Conservation (phyloP, 805 yeast species). For the Metschnikowia drakensbergensis region DNA sequence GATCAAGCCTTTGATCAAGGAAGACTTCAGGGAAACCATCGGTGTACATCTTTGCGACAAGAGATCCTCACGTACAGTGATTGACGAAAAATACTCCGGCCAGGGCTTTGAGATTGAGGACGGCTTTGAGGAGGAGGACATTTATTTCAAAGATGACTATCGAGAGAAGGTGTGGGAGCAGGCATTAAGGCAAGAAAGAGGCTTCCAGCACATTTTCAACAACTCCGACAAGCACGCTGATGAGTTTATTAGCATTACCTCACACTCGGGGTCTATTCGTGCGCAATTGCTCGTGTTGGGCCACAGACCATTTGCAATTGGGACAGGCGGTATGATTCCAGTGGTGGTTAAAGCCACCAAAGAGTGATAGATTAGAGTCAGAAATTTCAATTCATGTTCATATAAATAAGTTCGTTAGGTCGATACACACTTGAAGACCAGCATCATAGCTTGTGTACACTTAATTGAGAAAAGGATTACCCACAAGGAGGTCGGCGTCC, state of each 20-base stretch:
- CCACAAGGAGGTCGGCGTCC: constrained; percentile 6
- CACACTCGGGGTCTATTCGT: constrained; percentile 50
- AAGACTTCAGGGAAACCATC: constrained; percentile 45
- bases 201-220: constrained; percentile 35
- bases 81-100: constrained; percentile 37
- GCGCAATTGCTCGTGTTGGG: constrained; percentile 45
- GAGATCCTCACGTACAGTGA: constrained; percentile 34
- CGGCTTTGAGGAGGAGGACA: constrained; percentile 46
- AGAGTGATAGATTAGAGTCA: neutral
- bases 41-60: constrained; percentile 52
- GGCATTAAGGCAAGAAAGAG: constrained; percentile 31
- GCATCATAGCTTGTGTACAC: neutral
- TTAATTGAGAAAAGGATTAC: constrained; percentile 2
- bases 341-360: constrained; percentile 43
- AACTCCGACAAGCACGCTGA: constrained; percentile 20
- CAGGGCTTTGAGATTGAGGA: constrained; percentile 43
- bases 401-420: neutral
- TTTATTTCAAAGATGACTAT: constrained; percentile 34
- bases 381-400: neutral
- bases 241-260: constrained; percentile 38
- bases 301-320: constrained; percentile 46
- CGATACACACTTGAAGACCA: neutral
- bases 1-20: constrained; percentile 40
- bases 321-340: constrained; percentile 57
- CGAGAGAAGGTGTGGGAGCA: constrained; percentile 42